Conservation (phyloP, 1,284 basidiomycete genomes). For the Volvariella volvacea region DNA sequence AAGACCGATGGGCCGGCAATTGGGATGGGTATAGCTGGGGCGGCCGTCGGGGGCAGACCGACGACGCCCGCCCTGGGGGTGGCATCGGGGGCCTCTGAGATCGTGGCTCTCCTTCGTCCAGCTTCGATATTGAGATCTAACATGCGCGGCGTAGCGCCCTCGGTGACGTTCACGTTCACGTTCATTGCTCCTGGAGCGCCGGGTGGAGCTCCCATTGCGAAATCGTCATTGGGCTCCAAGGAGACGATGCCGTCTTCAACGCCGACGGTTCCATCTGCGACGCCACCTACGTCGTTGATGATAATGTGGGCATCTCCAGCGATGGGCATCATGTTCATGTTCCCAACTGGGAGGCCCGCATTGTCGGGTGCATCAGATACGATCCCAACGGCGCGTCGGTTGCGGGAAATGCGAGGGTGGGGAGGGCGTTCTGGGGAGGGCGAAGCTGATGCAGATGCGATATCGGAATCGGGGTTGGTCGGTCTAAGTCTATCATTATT, state of each 20-base stretch:
- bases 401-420: constrained; percentile 15
- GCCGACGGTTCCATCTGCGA: constrained; percentile 35
- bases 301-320: constrained; percentile 60
- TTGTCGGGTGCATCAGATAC: constrained; percentile 45
- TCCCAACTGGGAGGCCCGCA: constrained; percentile 20
- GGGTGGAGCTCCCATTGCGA: constrained; percentile 81
- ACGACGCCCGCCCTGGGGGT: constrained; percentile 34
- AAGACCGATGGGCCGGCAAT: constrained; percentile 3
- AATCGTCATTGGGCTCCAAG: constrained; percentile 69
- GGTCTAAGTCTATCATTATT: constrained; percentile 16
- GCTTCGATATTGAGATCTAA: constrained; percentile 13
- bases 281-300: constrained; percentile 50
- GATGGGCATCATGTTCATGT: constrained; percentile 29
- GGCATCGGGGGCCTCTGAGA: constrained; percentile 27
- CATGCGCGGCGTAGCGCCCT: constrained; percentile 23
- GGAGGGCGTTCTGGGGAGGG: constrained; percentile 28
- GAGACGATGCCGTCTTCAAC: constrained; percentile 69
- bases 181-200: constrained; percentile 69
- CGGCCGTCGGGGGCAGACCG: constrained; percentile 21
- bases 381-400: constrained; percentile 52
- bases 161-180: constrained; percentile 11
- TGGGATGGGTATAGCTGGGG: constrained; percentile 5
- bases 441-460: constrained; percentile 29
- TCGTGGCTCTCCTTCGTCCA: constrained; percentile 12
- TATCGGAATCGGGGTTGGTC: constrained; percentile 16